Conservation (phyloP, 352 stramenopile genomes). For the Pythium periplocum region DNA sequence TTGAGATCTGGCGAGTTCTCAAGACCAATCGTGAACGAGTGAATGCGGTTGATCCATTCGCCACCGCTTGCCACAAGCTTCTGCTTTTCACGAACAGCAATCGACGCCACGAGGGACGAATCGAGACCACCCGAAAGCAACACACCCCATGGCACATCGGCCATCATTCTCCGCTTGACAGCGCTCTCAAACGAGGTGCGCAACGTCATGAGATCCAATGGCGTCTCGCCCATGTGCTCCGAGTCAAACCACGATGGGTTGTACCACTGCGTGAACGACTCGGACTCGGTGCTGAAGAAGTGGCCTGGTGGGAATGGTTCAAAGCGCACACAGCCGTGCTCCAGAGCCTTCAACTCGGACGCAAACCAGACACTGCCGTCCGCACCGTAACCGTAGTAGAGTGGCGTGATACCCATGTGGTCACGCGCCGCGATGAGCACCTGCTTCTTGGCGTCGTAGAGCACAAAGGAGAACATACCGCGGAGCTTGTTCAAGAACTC, state of each 20-base stretch:
- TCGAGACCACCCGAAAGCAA: conserved; percentile 97
- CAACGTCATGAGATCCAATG: conserved; percentile 71
- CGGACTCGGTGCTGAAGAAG: conserved; percentile 79
- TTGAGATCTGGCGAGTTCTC: conserved; percentile 95
- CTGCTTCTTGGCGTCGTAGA: conserved; percentile 94
- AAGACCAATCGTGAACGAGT: conserved; percentile 98
- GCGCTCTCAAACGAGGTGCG: conserved; percentile 91
- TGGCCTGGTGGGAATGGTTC: conserved; percentile 90
- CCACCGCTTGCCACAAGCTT: conserved; percentile 72
- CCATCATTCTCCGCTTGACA: conserved; percentile 98
- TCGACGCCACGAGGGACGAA: conserved; percentile 96
- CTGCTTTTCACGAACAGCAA: conserved; percentile 92
- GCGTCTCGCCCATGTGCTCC: conserved; percentile 50
- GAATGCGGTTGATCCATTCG: conserved; percentile 91
- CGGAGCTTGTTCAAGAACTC: conserved; percentile 90
- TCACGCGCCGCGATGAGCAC: conserved; percentile 94
- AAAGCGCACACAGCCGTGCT: conserved; percentile 80
- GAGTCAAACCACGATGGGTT: conserved; percentile 90
- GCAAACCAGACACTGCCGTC: conserved; percentile 96
- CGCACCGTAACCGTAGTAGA: conserved; percentile 98
- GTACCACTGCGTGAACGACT: conserved; percentile 94
- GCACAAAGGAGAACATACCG: conserved; percentile 99
- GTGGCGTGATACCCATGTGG: conserved; percentile 97
- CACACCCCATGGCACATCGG: conserved; percentile 98
- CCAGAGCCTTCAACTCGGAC: conserved; percentile 97